Evolutionary conservation across 805 yeast species (phyloP), one percentile per base, ranked within the genome.

Genomic region (Sugiyamaella americana): DNA sequence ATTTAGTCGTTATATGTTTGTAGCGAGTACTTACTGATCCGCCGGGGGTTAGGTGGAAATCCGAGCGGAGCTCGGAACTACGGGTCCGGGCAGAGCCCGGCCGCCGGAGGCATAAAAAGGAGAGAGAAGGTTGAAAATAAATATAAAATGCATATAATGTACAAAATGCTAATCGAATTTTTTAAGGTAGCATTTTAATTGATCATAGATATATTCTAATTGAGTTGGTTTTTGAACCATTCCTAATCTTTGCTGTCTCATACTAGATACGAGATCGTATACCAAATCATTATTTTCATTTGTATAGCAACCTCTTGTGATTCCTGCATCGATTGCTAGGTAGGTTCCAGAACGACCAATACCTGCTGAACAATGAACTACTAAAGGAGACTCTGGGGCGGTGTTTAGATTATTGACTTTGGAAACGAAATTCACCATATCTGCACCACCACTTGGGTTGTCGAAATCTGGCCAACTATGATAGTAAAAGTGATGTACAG

Each of bases 261-360:
- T 62, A 22, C 54, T 47, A 13, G 61, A 50, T 2, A 70, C 64
- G 3, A 65, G 44, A 41, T 57, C 49, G 49, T 52, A 52, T 32
- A 67, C 47, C 40, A 63, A 55, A 49, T 64, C 56, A 17, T 37
- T 32, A n/a, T 76, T 71, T 52, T 76, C 37, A 40, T 45, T 40
- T 3, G 36, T 29, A 43, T 44, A 45, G 13, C 39, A 29, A 35
- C 48, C 48, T 16, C 23, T 37, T n/a, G 43, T 52, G 22, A 66
- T 52, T 43, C 70, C 50, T 41, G 81, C 72, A 58, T 86, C 94
- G 19, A 84, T 66, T 1, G 87, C 78, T 51, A 88, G 79, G 59
- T 82, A 83, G 1, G 96, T 85, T 1, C 98, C 98, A 0, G 98
- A 87, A 48, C 98, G 71, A 17, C 98, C 98, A 60, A 95, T 88